phyloP scores from a whole-genome alignment of 257 asterid genomes.

The Lantana camara region DNA sequence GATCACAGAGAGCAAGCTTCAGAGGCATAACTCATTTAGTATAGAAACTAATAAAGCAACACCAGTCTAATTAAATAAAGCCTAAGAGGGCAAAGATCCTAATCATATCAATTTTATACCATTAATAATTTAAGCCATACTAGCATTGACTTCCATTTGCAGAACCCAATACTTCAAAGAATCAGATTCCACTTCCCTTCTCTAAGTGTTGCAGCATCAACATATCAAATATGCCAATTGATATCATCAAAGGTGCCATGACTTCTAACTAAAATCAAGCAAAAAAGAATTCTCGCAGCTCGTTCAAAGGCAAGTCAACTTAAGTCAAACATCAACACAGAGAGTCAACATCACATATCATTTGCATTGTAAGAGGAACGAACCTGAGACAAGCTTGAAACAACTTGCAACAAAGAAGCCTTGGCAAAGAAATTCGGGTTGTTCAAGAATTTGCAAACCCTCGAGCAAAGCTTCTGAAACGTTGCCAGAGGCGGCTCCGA shows the following conservation, averaged over 20 bases:
- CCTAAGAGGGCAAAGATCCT: not conserved
- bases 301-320: slow-evolving; percentile 10
- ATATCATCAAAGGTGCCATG: slow-evolving; percentile 7
- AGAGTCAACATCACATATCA: not conserved
- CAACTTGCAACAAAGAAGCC: slow-evolving; percentile 83
- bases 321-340: slow-evolving; percentile 19
- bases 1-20: too few species aligned
- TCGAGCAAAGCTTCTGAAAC: slow-evolving; percentile 83
- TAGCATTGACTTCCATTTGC: not conserved
- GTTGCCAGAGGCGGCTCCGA: slow-evolving; percentile 58
- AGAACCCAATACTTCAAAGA: not conserved
- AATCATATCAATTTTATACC: not conserved
- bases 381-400: slow-evolving; percentile 92
- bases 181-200: not conserved
- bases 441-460: slow-evolving; percentile 84
- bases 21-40: not conserved
- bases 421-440: slow-evolving; percentile 83
- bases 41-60: not conserved
- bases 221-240: slow-evolving; percentile 1
- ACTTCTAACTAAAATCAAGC: not conserved
- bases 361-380: slow-evolving; percentile 17
- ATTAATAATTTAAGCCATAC: not conserved
- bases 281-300: not conserved
- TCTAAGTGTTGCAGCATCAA: slow-evolving; percentile 18
- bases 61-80: not conserved